Percentiles rank a stretch among this genome's conserved stretches.
phyloP scores from a whole-genome alignment of 352 stramenopile genomes.

The Globisporangium uncinulatum region DNA sequence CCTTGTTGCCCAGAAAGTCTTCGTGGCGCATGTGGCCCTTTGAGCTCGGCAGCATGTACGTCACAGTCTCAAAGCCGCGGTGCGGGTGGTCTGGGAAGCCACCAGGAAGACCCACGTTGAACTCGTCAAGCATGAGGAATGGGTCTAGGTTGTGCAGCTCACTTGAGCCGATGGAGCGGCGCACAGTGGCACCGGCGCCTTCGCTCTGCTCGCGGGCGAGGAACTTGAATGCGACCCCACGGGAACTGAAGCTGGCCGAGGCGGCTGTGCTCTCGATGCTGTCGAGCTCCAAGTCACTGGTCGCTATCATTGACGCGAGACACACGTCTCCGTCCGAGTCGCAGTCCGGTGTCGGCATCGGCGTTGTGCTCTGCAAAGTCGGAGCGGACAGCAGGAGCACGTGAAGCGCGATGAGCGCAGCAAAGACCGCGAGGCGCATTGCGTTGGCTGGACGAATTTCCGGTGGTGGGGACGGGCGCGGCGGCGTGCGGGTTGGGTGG shows the following conservation, averaged over 20 bases:
- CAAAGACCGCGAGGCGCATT: too few relatives aligned
- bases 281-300: slow-evolving; percentile 1
- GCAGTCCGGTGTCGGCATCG: too few relatives aligned
- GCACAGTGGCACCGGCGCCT: slow-evolving; percentile 46
- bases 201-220: slow-evolving; percentile 45
- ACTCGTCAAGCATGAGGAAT: slow-evolving; percentile 62
- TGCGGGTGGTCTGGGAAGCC: slow-evolving; percentile 91
- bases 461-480: too few relatives aligned
- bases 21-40: slow-evolving; percentile 83
- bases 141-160: slow-evolving; percentile 45
- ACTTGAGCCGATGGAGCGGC: slow-evolving; percentile 42
- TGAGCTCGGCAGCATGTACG: slow-evolving; percentile 73
- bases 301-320: background rate
- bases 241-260: slow-evolving; percentile 15
- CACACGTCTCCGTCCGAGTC: too few relatives aligned
- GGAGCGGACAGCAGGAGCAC: too few relatives aligned
- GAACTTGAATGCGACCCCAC: slow-evolving; percentile 47
- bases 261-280: background rate
- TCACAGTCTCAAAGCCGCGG: slow-evolving; percentile 90
- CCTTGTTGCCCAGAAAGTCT: slow-evolving; percentile 70
- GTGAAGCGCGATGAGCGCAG: too few relatives aligned
- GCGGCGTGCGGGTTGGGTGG: too few relatives aligned
- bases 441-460: too few relatives aligned
- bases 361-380: too few relatives aligned
- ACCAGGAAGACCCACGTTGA: slow-evolving; percentile 46